Base-by-base conservation (phyloP, 306 rosid genomes). In the Sicyos baderoa region DNA sequence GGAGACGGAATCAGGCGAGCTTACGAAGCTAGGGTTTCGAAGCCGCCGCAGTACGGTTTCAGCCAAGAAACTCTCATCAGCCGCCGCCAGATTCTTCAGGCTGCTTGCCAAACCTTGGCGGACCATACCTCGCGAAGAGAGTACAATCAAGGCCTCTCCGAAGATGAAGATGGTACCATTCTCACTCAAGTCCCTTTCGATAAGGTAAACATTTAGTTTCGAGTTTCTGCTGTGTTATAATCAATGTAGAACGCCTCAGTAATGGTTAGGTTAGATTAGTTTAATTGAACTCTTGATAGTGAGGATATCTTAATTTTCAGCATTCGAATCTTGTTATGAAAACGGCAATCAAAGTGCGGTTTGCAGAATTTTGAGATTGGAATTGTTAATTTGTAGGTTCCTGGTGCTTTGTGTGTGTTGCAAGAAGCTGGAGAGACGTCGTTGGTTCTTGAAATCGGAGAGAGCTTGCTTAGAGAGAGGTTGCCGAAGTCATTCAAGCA, bases 21-120 rank as follows among this genome's bases (percentile, higher is more conserved):
- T 15, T 93, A 90, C 68, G 99, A 93, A 18, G 85, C 96, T 49
- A 88, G 89, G 75, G 84, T 81, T 84, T 86, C 97, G 42, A 93
- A 86, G 81, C 94, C 90, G 35, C 97, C 97, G 71, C 95, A 86
- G 79, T 86, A 85, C 61, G 90, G 96, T 0, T 90, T 93, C 82
- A 85, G 90, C 63, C 83, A 90, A 63, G 97, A 90, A 6, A 86
- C 97, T 0, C 73, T 93, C 35, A 75, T 93, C 29, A 90, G 91
- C 80, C 91, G 97, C 37, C 78, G 99, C 15, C 96, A 85, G 78
- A 88, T 93, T 54, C 96, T 93, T 35, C 93, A 88, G 76, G 97
- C 89, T 2, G 97, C 99, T 32, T 93, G 94, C 21, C 96, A 93
- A 88, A 93, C 94, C 90, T 86, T 93, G 63, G 88, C 89, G 1